Conservation (phyloP, 1,284 basidiomycete genomes). For the Wallemia mellicola region DNA sequence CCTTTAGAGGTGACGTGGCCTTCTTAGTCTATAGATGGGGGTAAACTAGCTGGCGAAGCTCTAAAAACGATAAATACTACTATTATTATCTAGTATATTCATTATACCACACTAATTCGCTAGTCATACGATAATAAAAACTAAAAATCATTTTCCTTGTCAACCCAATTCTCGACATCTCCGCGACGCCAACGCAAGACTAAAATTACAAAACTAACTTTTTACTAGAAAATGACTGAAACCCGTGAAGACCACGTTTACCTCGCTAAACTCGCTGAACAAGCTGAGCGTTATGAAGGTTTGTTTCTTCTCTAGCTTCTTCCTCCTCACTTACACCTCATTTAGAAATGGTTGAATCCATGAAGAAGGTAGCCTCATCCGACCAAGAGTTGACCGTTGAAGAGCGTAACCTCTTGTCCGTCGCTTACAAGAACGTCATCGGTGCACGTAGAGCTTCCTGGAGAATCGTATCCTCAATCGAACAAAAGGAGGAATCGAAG, state of each 20-base stretch:
- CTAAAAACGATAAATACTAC: no score
- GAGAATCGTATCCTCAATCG: constrained; percentile 96
- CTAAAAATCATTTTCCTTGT: no score
- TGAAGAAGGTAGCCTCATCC: constrained; percentile 88
- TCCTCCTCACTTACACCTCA: constrained; percentile 4
- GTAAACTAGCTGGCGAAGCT: no score
- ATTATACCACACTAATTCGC: no score
- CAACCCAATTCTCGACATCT: no score
- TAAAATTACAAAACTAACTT: not conserved
- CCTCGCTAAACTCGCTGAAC: constrained; percentile 97
- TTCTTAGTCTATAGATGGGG: no score
- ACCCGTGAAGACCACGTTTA: constrained; percentile 90
- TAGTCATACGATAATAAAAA: no score
- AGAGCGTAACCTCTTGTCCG: constrained; percentile 93
- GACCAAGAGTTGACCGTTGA: constrained; percentile 97
- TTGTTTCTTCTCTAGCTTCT: constrained; percentile 12
- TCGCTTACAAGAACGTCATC: constrained; percentile 99
- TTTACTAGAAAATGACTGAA: constrained; percentile 35
- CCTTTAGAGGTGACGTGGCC: no score
- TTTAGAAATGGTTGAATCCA: constrained; percentile 92
- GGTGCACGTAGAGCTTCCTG: constrained; percentile 96
- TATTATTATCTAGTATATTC: no score
- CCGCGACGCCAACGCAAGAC: not conserved
- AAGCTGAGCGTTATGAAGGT: constrained; percentile 97
- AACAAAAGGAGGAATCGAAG: constrained; percentile 99